A percentile compares a stretch with the other conserved stretches of the same genome.
Evolutionary conservation across 2,329 filamentous ascomycete species (phyloP).

Genomic region (Fusarium scirpi): DNA sequence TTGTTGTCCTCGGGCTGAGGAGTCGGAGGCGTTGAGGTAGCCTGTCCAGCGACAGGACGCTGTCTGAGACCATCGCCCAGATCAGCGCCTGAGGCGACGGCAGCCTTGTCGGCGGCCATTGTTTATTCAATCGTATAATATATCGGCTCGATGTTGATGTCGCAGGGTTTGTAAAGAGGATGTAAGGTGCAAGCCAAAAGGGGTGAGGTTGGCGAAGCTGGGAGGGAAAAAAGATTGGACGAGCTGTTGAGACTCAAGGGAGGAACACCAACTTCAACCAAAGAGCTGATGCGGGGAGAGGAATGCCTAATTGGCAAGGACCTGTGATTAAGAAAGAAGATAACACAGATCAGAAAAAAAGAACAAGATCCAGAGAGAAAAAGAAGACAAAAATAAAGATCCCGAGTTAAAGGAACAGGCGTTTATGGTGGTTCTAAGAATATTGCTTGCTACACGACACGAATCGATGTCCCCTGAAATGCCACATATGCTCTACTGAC

Average conservation of each 20-base stretch:
- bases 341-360: conserved; percentile 35
- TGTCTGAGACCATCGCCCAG: conserved; percentile 67
- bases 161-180: conserved; percentile 17
- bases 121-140: conserved; percentile 39
- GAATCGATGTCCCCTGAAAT: conserved; percentile 48
- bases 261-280: conserved; percentile 43
- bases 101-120: conserved; percentile 68
- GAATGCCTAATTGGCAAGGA: conserved; percentile 39
- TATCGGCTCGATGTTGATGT: conserved; percentile 4
- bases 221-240: conserved; percentile 50
- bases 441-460: conserved; percentile 30
- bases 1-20: conserved; percentile 70
- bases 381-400: conserved; percentile 40
- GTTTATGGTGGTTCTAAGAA: conserved; percentile 43
- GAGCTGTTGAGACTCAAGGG: conserved; percentile 53
- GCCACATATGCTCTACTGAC: conserved; percentile 49
- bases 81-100: conserved; percentile 71
- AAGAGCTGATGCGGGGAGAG: conserved; percentile 36
- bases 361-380: conserved; percentile 26
- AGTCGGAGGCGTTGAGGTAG: conserved; percentile 51
- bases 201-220: conserved; percentile 34
- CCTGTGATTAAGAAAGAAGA: conserved; percentile 20
- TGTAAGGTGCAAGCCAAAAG: conserved; percentile 35
- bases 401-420: conserved; percentile 42
- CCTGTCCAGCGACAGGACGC: conserved; percentile 60